Conservation (phyloP, 257 asterid species). For the Agastache rugosa region DNA sequence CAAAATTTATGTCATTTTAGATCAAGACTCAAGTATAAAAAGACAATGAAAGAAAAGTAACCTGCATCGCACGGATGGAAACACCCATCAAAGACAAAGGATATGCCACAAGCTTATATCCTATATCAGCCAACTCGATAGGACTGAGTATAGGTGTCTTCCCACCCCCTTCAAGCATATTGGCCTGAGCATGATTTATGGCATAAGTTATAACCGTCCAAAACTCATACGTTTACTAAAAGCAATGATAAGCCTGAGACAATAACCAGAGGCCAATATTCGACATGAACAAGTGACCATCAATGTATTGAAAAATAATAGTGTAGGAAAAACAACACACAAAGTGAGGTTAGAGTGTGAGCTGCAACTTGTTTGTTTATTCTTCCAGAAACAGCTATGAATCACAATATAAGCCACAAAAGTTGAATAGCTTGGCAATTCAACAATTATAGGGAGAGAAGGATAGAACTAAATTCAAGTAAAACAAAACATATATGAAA, state of each 20-base stretch:
- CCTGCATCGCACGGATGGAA: constrained; percentile 96
- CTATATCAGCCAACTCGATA: constrained; percentile 79
- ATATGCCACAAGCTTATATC: constrained; percentile 90
- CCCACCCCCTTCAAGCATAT: constrained; percentile 99
- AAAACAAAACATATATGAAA: background rate
- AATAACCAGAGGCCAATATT: constrained; percentile 21
- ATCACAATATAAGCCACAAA: background rate
- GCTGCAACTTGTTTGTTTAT: background rate
- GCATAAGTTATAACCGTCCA: constrained; percentile 20
- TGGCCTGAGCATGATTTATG: constrained; percentile 62
- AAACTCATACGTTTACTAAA: constrained; percentile 14
- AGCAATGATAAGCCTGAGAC: background rate
- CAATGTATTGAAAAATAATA: background rate
- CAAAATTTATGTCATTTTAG: background rate
- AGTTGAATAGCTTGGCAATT: background rate
- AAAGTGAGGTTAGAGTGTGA: background rate
- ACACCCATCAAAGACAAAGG: constrained; percentile 91
- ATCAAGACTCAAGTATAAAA: background rate
- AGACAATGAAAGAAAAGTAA: constrained; percentile 28
- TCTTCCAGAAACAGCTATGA: background rate
- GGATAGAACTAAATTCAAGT: background rate
- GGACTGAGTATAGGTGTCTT: constrained; percentile 90
- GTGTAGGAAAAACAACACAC: constrained; percentile 16
- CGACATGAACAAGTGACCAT: constrained; percentile 25
- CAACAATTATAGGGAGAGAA: background rate